Evolutionary conservation across 2,329 filamentous ascomycete species (phyloP).

Genomic region (Teratosphaeria gauchensis): DNA sequence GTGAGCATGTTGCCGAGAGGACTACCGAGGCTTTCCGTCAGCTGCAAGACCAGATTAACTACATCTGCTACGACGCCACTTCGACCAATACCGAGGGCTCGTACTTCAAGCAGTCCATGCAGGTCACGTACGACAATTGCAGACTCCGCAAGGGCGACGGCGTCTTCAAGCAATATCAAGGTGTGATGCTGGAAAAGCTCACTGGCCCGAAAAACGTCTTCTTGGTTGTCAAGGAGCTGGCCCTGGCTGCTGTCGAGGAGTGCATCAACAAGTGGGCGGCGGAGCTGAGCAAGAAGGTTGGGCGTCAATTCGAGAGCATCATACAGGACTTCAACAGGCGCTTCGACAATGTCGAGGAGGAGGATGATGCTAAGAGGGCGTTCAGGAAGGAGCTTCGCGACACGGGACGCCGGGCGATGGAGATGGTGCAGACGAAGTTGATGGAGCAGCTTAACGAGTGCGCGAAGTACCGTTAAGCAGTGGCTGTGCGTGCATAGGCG

Average conservation of each 20-base stretch:
- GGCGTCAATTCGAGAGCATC: background rate
- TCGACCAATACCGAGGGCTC: background rate
- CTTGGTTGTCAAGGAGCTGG: background rate
- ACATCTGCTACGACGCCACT: conserved; percentile 1
- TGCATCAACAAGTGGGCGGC: background rate
- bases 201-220: conserved; percentile 1
- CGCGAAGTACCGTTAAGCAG: background rate
- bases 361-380: background rate
- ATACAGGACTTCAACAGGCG: background rate
- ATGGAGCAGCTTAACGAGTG: background rate
- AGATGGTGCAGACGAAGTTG: background rate
- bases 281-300: background rate
- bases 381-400: background rate
- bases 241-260: background rate
- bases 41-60: background rate
- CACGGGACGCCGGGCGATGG: background rate
- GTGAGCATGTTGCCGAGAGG: background rate
- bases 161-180: background rate
- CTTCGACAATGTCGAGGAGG: background rate
- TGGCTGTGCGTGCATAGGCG: background rate
- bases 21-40: background rate
- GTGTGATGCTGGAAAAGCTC: background rate
- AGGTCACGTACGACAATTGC: background rate
- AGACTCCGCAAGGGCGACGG: background rate
- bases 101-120: background rate